Conservation (phyloP, 1,139 yeast genomes). For the Magnusiomyces sp. region DNA sequence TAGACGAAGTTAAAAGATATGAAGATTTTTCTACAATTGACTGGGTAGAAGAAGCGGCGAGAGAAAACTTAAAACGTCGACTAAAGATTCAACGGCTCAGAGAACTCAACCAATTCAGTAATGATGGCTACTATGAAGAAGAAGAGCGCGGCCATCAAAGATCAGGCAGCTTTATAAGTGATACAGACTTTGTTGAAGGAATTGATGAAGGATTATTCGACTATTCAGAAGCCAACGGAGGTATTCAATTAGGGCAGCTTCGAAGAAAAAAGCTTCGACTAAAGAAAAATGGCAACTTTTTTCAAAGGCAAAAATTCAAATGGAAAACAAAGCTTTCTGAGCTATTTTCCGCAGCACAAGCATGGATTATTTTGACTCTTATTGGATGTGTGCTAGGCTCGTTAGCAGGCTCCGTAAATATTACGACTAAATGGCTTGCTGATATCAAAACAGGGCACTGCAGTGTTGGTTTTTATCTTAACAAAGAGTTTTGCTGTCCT, state of each 20-base stretch:
- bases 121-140: too few relatives aligned
- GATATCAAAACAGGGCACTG: constrained; percentile 76
- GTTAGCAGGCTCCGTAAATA: constrained; percentile 73
- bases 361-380: constrained; percentile 65
- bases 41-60: constrained; percentile 72
- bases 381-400: constrained; percentile 73
- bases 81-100: constrained; percentile 19
- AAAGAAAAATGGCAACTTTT: constrained; percentile 12
- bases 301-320: constrained; percentile 8
- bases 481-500: constrained; percentile 75
- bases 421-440: constrained; percentile 80
- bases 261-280: too few relatives aligned
- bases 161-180: too few relatives aligned
- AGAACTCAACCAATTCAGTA: neutral
- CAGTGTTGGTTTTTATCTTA: constrained; percentile 57
- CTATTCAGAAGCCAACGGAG: neutral
- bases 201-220: constrained; percentile 3
- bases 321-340: constrained; percentile 2
- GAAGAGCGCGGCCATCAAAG: too few relatives aligned
- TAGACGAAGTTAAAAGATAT: constrained; percentile 27
- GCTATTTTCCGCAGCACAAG: constrained; percentile 42
- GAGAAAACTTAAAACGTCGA: constrained; percentile 42
- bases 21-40: constrained; percentile 41
- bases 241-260: too few relatives aligned
- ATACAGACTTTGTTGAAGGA: too few relatives aligned